phyloP scores from a whole-genome alignment of 306 rosid species.

The Trichosanthes cucumerina region DNA sequence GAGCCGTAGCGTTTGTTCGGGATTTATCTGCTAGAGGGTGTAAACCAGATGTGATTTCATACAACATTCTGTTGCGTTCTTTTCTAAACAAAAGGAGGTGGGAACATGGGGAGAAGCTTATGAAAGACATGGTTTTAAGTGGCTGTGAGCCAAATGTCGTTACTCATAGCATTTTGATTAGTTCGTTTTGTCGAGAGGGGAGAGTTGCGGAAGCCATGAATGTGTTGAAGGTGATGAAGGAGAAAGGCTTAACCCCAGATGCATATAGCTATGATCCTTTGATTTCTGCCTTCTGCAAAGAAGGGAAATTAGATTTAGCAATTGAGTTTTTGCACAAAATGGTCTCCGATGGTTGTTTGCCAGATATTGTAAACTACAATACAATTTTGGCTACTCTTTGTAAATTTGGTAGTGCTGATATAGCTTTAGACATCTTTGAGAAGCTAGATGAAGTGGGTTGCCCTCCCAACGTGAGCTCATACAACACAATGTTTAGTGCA shows the following conservation, averaged over 20 bases:
- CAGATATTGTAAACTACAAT: slow-evolving; percentile 70
- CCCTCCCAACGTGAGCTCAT: slow-evolving; percentile 74
- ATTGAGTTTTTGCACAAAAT: slow-evolving; percentile 50
- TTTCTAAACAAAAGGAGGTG: slow-evolving; percentile 51
- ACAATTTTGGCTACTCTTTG: slow-evolving; percentile 63
- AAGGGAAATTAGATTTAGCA: slow-evolving; percentile 55
- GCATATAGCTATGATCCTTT: slow-evolving; percentile 74
- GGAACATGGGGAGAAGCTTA: slow-evolving; percentile 52
- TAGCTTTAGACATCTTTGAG: slow-evolving; percentile 55
- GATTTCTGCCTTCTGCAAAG: slow-evolving; percentile 64
- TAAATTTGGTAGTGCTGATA: slow-evolving; percentile 53
- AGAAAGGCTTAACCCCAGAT: slow-evolving; percentile 62
- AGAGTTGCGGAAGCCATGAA: slow-evolving; percentile 51
- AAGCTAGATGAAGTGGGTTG: slow-evolving; percentile 64
- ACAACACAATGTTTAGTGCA: slow-evolving; percentile 74
- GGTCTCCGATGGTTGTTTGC: slow-evolving; percentile 71
- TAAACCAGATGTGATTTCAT: slow-evolving; percentile 50
- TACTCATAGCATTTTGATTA: slow-evolving; percentile 56
- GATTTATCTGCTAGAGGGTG: slow-evolving; percentile 40
- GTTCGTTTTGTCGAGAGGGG: slow-evolving; percentile 53
- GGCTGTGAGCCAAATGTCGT: slow-evolving; percentile 61
- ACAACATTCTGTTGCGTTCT: slow-evolving; percentile 50
- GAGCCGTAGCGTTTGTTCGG: slow-evolving; percentile 47
- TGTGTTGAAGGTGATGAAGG: slow-evolving; percentile 65
- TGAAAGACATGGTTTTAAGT: slow-evolving; percentile 40